Evolutionary conservation across 2,329 filamentous ascomycete genomes (phyloP), one percentile per base, ranked within the genome.

Genomic region (Arthroderma sp.): DNA sequence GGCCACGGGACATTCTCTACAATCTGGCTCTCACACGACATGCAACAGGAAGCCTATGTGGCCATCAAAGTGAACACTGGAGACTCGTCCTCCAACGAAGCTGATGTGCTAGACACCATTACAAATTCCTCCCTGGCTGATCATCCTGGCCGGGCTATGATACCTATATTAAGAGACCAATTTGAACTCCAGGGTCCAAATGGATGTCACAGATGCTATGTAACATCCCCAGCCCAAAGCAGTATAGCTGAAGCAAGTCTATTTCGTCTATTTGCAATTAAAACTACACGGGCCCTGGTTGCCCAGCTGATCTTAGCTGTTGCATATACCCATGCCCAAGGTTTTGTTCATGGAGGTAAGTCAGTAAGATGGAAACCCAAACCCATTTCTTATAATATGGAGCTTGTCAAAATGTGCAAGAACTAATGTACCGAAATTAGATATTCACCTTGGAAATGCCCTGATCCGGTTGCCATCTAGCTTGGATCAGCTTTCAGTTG

Each of bases 1-100:
- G 73, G 72, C 0, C 73, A 66, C 62, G 73, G 74, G 7, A 65
- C 66, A 1, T 73, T 68, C 60, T 75, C 73, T 2, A 75, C 71
- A 0, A 68, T 74, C 49, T 76, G 71, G 72, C 62, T 75, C 56
- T 70, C 71, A 8, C 66, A 61, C 2, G 73, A 76, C 55, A 63
- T 57, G 52, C 54, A 54, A 1, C 3, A 56, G 0, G 55, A 64
- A 2, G 58, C 28, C 17, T 70, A 70, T 58, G 66, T 70, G 57
- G 66, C 67, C 15, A 41, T 70, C 1, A 71, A 70, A 53, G 58
- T 70, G 25, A 57, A 58, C 31, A 65, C 65, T 23, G 62, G 65
- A 54, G 47, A 63, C 38, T 60, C 44, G 37, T n/a, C n/a, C n/a
- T n/a, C n/a, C n/a, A n/a, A n/a, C n/a, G n/a, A n/a, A n/a, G n/a